Evolutionary conservation across 257 asterid genomes (phyloP).

Genomic region (Lycium barbarum): DNA sequence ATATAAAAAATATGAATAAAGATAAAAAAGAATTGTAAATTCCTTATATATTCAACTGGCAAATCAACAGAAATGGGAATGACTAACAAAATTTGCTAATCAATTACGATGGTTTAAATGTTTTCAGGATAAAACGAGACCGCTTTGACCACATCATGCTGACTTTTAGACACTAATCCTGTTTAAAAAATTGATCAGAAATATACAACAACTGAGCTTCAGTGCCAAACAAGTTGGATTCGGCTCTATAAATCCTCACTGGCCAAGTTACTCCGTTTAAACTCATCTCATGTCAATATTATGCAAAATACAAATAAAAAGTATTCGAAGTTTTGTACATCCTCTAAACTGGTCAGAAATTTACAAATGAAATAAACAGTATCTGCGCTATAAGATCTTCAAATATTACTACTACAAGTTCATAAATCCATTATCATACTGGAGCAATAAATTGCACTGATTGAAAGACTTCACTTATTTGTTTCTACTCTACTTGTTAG

Average conservation of each 20-base stretch:
- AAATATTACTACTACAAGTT: too few relatives aligned
- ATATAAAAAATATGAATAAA: neutral
- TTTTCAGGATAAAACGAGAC: neutral
- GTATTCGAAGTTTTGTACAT: too few relatives aligned
- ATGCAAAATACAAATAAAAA: too few relatives aligned
- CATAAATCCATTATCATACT: too few relatives aligned
- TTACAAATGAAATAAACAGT: neutral
- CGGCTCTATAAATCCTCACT: too few relatives aligned
- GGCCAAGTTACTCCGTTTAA: too few relatives aligned
- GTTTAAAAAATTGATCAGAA: neutral
- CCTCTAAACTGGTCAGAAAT: neutral
- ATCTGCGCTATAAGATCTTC: neutral
- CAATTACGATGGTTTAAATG: neutral
- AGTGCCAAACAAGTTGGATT: too few relatives aligned
- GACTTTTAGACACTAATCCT: neutral
- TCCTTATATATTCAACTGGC: neutral
- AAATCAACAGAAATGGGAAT: neutral
- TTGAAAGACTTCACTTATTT: neutral
- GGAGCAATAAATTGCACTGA: neutral
- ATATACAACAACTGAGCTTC: too few relatives aligned
- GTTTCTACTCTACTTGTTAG: too few relatives aligned
- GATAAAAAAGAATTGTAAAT: neutral
- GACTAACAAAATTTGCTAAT: neutral
- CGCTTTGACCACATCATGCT: neutral
- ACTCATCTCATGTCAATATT: too few relatives aligned